Base-by-base conservation (phyloP, 306 rosid genomes). In the Sindora glabra region DNA sequence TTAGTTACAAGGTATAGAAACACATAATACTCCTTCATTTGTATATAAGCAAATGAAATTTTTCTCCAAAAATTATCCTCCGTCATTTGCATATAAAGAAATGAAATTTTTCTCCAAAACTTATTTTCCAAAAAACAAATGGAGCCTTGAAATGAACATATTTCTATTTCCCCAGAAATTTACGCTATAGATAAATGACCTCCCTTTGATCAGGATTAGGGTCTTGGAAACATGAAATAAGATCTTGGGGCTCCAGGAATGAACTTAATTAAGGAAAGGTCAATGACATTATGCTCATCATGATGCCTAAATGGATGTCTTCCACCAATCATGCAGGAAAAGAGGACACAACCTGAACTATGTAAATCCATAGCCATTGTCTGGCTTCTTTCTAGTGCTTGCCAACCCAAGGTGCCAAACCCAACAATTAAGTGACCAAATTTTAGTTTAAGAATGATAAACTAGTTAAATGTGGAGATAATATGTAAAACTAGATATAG, bases 361-460 rank as follows among this genome's bases (percentile, higher is more conserved):
- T 85, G 87, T 62, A 87, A 24, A 75, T 90, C 97, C n/a, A 90
- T 77, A 19, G 97, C 89, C 16, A 90, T 85, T 18, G 97, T 90
- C 73, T 90, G 96, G 37, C 96, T 86, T 38, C 81, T 89, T 44
- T 90, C 96, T 1, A 91, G 94, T 10, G 97, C 87, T 75, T 87
- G 97, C 97, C 97, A 90, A 57, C 97, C 97, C 10, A 94, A 90
- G 67, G 96, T 90, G 33, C 97, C 97, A 83, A 65, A 76, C 39
- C 96, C 96, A 87, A 60, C 64, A 62, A 52, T 62, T 67, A 41
- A 56, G 59, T 44, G 52, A 62, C 46, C 39, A 71, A 71, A 71
- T 30, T n/a, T 60, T 65, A 38, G 8, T 6, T 25, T 5, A 19
- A 56, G 49, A 60, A 64, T 57, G 12, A 21, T 2, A n/a, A 61